phyloP scores from a whole-genome alignment of 495 filamentous ascomycete species.

The Xylaria palmicola region DNA sequence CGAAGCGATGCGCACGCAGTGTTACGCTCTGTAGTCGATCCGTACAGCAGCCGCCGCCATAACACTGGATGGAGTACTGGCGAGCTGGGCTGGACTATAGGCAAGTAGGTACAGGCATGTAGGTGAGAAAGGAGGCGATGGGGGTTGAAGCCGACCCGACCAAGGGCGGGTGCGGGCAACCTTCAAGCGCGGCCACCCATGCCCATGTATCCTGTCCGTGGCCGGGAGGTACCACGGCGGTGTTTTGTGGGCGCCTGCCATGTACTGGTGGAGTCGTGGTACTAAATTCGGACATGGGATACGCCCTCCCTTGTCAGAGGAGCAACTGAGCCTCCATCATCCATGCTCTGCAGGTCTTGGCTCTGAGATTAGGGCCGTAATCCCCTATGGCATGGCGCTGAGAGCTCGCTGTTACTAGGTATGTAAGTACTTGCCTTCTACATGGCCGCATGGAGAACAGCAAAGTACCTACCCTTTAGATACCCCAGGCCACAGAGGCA shows the following conservation, averaged over 20 bases:
- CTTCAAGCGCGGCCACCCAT: slow-evolving; percentile 3
- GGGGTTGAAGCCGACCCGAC: slow-evolving; percentile 14
- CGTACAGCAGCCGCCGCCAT: slow-evolving; percentile 4
- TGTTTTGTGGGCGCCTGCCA: background rate
- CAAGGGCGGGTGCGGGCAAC: slow-evolving; percentile 9
- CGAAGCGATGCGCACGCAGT: slow-evolving; percentile 19
- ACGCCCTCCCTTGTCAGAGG: background rate
- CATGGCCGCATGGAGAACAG: too few species aligned
- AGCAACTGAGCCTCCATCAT: background rate
- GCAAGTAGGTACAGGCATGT: background rate
- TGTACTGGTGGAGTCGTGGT: background rate
- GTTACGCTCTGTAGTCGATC: slow-evolving; percentile 18
- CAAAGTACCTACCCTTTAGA: too few species aligned
- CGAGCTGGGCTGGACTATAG: slow-evolving; percentile 4
- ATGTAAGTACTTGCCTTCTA: background rate
- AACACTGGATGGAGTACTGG: too few species aligned
- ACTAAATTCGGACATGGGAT: slow-evolving; percentile 8
- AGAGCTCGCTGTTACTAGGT: background rate
- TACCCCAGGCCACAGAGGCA: too few species aligned
- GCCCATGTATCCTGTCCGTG: background rate
- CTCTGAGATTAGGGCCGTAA: background rate
- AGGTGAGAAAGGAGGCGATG: slow-evolving; percentile 15
- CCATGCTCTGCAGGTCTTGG: background rate
- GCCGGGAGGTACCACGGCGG: background rate
- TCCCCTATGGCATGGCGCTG: background rate